These are phyloP conservation scores for Pseudocercospora cruenta DNA, from an alignment of 2,329 filamentous ascomycete genomes.

Conservation along the genomic window DNA sequence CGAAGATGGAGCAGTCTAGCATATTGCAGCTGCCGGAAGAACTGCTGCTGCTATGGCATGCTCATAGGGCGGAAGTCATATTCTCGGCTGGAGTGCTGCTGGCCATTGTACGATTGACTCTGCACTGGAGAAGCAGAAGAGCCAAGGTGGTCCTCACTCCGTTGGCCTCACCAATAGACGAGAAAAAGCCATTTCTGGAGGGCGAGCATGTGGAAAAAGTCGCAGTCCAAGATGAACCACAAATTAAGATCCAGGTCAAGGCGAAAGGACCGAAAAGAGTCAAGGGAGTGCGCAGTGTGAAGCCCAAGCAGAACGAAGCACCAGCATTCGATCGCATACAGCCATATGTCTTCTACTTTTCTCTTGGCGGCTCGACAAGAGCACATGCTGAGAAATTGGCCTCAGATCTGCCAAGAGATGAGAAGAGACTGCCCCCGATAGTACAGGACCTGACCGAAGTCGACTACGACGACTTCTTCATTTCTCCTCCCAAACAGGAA, in stretches of 20 bases:
- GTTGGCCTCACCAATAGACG: constrained; percentile 27
- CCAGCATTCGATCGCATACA: constrained; percentile 53
- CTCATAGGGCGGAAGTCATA: constrained; percentile 35
- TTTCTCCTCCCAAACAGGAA: constrained; percentile 73
- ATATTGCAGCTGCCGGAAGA: constrained; percentile 33
- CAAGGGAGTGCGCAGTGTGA: constrained; percentile 33
- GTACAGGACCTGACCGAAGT: constrained; percentile 80
- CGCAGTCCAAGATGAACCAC: not conserved
- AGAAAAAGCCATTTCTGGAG: constrained; percentile 21
- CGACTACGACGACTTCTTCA: constrained; percentile 92
- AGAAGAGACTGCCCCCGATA: constrained; percentile 59
- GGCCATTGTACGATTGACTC: constrained; percentile 32
- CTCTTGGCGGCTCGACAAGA: constrained; percentile 81
- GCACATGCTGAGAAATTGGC: constrained; percentile 68
- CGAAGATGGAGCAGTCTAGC: constrained; percentile 1
- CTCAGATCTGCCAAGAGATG: constrained; percentile 52
- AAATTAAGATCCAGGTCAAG: constrained; percentile 12
- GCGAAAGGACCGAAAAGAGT: constrained; percentile 35
- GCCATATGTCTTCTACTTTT: constrained; percentile 84
- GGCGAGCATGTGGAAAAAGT: not conserved
- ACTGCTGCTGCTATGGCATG: constrained; percentile 39
- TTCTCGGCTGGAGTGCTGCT: constrained; percentile 37
- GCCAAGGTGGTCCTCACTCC: constrained; percentile 29
- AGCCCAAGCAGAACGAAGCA: constrained; percentile 18
- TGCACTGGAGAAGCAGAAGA: constrained; percentile 32